A percentile compares a stretch with the other conserved stretches of the same genome.
phyloP scores from a whole-genome alignment of 306 rosid genomes.

The Lathyrus aphaca region DNA sequence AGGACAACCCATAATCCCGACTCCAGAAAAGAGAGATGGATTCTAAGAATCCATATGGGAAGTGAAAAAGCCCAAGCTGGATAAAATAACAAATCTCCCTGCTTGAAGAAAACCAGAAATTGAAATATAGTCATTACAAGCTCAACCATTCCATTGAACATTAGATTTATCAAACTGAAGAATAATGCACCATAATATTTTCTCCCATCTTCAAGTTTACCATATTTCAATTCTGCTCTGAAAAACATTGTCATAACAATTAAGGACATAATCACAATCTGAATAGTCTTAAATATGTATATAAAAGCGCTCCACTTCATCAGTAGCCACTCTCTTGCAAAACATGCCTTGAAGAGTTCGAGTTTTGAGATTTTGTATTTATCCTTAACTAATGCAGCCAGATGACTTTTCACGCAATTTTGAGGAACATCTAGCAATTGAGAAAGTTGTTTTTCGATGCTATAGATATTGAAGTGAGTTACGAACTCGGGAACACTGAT shows the following conservation, averaged over 20 bases:
- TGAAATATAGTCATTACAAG: slow-evolving; percentile 62
- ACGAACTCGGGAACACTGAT: slow-evolving; percentile 54
- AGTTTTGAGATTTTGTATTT: slow-evolving; percentile 65
- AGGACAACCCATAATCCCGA: too few species aligned
- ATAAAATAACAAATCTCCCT: slow-evolving; percentile 62
- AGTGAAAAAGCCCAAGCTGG: slow-evolving; percentile 82
- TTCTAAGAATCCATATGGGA: slow-evolving; percentile 69
- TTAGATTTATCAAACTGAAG: too few species aligned
- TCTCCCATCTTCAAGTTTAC: too few species aligned
- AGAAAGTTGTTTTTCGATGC: slow-evolving; percentile 40
- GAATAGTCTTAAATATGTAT: slow-evolving; percentile 72
- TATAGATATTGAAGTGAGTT: slow-evolving; percentile 53
- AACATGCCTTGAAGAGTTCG: slow-evolving; percentile 73
- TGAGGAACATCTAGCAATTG: slow-evolving; percentile 54
- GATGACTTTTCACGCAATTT: slow-evolving; percentile 51
- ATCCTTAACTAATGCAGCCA: slow-evolving; percentile 61
- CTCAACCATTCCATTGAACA: too few species aligned
- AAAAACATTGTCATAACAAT: slow-evolving; percentile 69
- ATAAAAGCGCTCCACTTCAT: slow-evolving; percentile 63
- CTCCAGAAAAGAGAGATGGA: slow-evolving; percentile 72
- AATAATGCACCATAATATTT: too few species aligned
- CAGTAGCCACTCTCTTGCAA: slow-evolving; percentile 77
- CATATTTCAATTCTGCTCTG: slow-evolving; percentile 68
- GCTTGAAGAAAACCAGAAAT: slow-evolving; percentile 78
- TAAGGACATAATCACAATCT: slow-evolving; percentile 62